phyloP scores from a whole-genome alignment of 1,139 yeast species.

The Yamadazyma taylorii region DNA sequence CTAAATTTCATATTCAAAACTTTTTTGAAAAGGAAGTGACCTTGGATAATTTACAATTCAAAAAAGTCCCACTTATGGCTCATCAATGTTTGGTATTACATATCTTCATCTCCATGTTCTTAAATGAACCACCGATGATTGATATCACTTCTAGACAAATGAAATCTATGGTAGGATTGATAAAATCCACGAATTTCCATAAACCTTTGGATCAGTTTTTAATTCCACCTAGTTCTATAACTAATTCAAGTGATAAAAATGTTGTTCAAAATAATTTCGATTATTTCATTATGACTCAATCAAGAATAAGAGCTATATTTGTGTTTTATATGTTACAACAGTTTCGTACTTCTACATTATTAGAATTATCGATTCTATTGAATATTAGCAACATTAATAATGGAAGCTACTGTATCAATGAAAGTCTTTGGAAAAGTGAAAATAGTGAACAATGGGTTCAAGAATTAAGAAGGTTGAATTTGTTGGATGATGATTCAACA shows the following conservation, averaged over 20 bases:
- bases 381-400: slow-evolving; percentile 64
- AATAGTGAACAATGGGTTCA: slow-evolving; percentile 59
- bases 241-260: slow-evolving; percentile 15
- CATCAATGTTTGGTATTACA: slow-evolving; percentile 82
- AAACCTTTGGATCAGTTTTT: slow-evolving; percentile 64
- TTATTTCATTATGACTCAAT: slow-evolving; percentile 77
- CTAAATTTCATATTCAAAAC: slow-evolving; percentile 75
- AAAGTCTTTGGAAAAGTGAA: slow-evolving; percentile 67
- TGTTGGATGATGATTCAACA: slow-evolving; percentile 9
- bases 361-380: slow-evolving; percentile 58
- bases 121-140: slow-evolving; percentile 71
- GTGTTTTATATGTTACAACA: slow-evolving; percentile 73
- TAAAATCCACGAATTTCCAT: slow-evolving; percentile 74
- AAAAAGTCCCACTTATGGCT: slow-evolving; percentile 81
- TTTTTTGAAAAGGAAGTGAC: slow-evolving; percentile 62
- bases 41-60: slow-evolving; percentile 48
- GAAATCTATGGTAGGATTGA: slow-evolving; percentile 74
- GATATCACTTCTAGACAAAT: slow-evolving; percentile 76
- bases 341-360: slow-evolving; percentile 59
- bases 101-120: slow-evolving; percentile 79
- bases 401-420: slow-evolving; percentile 74
- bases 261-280: slow-evolving; percentile 52
- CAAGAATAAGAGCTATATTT: slow-evolving; percentile 83
- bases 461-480: slow-evolving; percentile 5
- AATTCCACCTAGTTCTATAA: slow-evolving; percentile 51